Percentiles rank a stretch among this genome's conserved stretches.
Conservation (phyloP, 768 basidiomycete genomes). For the Serendipita vermifera region DNA sequence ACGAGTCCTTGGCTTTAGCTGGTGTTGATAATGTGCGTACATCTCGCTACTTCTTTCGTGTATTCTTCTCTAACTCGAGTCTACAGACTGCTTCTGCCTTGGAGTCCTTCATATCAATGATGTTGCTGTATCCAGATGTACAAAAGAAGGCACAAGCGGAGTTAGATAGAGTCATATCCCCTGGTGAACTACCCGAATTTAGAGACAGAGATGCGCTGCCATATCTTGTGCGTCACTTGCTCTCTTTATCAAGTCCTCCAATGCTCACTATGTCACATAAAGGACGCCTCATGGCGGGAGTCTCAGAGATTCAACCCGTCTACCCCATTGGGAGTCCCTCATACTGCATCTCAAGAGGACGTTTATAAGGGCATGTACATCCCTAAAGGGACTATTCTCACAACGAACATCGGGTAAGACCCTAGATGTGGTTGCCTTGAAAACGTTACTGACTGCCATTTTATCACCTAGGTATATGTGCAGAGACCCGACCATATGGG, state of each 20-base stretch:
- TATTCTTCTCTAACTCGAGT: neutral
- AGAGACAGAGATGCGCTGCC: slow-evolving; percentile 9
- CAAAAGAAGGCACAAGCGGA: slow-evolving; percentile 13
- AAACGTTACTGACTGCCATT: too few species aligned
- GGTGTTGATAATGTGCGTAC: neutral
- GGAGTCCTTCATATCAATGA: slow-evolving; percentile 14
- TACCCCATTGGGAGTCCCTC: neutral
- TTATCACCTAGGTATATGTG: neutral
- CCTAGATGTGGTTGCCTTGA: too few species aligned
- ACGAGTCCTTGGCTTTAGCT: neutral
- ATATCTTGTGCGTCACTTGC: slow-evolving; percentile 11
- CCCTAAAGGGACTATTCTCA: slow-evolving; percentile 11
- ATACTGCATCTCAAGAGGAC: neutral
- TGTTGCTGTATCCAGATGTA: slow-evolving; percentile 15
- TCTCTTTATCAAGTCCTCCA: slow-evolving; percentile 1
- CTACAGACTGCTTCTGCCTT: slow-evolving; percentile 16
- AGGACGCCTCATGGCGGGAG: slow-evolving; percentile 2
- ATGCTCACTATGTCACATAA: neutral
- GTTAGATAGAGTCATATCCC: neutral
- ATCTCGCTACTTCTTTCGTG: neutral
- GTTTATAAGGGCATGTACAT: slow-evolving; percentile 14
- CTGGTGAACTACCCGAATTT: slow-evolving; percentile 2
- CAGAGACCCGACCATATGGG: neutral
- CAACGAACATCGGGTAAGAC: neutral
- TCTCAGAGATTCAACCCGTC: neutral